phyloP scores from a whole-genome alignment of 305 asterid genomes.

The Ajuga reptans region DNA sequence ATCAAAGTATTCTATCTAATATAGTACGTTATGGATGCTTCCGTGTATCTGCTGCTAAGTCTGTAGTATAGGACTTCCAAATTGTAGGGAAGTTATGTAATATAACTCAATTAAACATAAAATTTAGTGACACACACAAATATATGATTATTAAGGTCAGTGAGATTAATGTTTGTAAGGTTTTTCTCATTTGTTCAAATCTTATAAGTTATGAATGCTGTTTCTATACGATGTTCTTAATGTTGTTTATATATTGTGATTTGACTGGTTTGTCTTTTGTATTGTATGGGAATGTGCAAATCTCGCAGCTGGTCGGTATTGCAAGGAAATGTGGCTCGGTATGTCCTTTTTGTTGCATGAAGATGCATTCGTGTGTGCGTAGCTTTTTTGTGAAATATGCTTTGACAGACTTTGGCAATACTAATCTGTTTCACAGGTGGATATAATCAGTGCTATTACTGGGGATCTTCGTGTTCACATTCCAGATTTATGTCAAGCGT shows the following conservation, averaged over 20 bases:
- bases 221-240: neutral
- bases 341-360: conserved; percentile 29
- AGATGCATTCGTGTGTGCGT: neutral
- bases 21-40: neutral
- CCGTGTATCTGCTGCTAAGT: neutral
- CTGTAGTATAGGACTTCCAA: neutral
- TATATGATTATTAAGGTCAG: neutral
- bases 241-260: neutral
- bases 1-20: neutral
- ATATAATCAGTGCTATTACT: conserved; percentile 59
- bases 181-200: neutral
- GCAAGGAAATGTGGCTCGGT: conserved; percentile 75
- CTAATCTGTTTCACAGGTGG: conserved; percentile 42
- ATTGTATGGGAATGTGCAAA: conserved; percentile 23
- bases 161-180: neutral
- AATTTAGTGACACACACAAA: neutral
- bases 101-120: neutral
- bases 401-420: conserved; percentile 14
- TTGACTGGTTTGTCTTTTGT: conserved; percentile 24
- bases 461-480: conserved; percentile 54
- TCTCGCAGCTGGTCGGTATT: conserved; percentile 63
- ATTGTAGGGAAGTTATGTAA: neutral
- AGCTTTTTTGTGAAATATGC: neutral
- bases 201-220: neutral
- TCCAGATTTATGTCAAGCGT: conserved; percentile 37